Evolutionary conservation across 257 asterid species (phyloP).

Genomic region (Lithospermum erythrorhizon): DNA sequence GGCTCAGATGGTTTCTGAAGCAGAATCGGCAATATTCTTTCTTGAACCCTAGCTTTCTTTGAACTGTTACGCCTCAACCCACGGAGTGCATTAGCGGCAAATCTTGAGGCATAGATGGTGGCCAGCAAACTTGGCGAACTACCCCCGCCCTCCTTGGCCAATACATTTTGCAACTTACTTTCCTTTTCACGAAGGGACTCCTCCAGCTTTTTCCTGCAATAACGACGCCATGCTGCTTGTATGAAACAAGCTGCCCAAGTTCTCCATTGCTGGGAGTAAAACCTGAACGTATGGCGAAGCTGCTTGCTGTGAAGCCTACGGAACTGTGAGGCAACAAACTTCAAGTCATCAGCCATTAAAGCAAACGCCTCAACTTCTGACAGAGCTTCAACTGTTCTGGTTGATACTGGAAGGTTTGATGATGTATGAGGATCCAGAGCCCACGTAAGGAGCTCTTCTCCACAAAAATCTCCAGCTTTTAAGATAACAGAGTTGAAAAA

Average conservation of each 20-base stretch:
- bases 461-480: conserved; percentile 92
- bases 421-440: conserved; percentile 85
- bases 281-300: conserved; percentile 84
- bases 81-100: conserved; percentile 85
- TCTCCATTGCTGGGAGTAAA: conserved; percentile 95
- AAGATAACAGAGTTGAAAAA: conserved; percentile 70
- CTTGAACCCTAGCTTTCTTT: conserved; percentile 52
- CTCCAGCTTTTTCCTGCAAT: conserved; percentile 64
- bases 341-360: conserved; percentile 74
- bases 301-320: conserved; percentile 80
- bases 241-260: conserved; percentile 94
- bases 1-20: conserved; percentile 97
- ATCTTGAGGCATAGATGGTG: conserved; percentile 78
- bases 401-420: conserved; percentile 82
- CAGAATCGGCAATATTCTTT: conserved; percentile 61
- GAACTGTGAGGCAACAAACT: conserved; percentile 88
- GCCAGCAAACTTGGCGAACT: conserved; percentile 81
- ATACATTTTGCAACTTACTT: conserved; percentile 58
- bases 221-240: conserved; percentile 91
- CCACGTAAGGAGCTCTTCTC: conserved; percentile 98
- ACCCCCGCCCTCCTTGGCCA: conserved; percentile 51
- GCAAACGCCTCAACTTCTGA: conserved; percentile 97
- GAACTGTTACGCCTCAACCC: conserved; percentile 49
- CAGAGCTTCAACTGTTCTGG: conserved; percentile 87
- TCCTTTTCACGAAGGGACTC: conserved; percentile 78